phyloP scores from a whole-genome alignment of 352 stramenopile species.

The Pythium dissotocum region DNA sequence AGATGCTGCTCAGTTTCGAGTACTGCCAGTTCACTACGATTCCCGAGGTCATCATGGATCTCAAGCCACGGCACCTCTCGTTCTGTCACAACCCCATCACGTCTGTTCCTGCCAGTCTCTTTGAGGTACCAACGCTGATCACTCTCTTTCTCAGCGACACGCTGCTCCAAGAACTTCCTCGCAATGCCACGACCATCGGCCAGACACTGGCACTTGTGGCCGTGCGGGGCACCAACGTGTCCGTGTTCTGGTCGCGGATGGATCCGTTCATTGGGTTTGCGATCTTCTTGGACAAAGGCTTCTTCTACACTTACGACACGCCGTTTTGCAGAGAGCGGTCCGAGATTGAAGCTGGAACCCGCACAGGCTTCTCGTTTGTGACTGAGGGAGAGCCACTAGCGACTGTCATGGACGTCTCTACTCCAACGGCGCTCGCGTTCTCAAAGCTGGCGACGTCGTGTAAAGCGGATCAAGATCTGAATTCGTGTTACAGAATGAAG shows the following conservation, averaged over 20 bases:
- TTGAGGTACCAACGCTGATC: neutral
- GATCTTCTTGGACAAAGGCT: neutral
- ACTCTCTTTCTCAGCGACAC: conserved; percentile 1
- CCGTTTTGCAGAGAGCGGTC: neutral
- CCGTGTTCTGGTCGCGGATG: conserved; percentile 14
- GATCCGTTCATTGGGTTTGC: neutral
- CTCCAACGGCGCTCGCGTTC: conserved; percentile 4
- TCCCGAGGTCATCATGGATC: neutral
- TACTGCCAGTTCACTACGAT: neutral
- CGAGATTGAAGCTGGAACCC: neutral
- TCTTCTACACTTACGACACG: conserved; percentile 14
- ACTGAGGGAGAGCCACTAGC: neutral
- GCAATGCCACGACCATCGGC: neutral
- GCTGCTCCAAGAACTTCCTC: neutral
- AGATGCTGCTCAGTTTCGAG: conserved; percentile 7
- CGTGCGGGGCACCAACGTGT: conserved; percentile 5
- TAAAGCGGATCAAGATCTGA: too few species aligned
- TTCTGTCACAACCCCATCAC: neutral
- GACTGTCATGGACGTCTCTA: conserved; percentile 13
- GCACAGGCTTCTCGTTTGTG: neutral
- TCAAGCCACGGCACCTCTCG: neutral
- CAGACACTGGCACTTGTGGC: neutral
- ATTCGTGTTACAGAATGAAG: too few species aligned
- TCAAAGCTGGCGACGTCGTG: neutral
- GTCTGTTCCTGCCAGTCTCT: neutral